A percentile compares a stretch with the other conserved stretches of the same genome.
Evolutionary conservation across 1,139 yeast genomes (phyloP).

Genomic region (Lodderomyces parapsilosis): DNA sequence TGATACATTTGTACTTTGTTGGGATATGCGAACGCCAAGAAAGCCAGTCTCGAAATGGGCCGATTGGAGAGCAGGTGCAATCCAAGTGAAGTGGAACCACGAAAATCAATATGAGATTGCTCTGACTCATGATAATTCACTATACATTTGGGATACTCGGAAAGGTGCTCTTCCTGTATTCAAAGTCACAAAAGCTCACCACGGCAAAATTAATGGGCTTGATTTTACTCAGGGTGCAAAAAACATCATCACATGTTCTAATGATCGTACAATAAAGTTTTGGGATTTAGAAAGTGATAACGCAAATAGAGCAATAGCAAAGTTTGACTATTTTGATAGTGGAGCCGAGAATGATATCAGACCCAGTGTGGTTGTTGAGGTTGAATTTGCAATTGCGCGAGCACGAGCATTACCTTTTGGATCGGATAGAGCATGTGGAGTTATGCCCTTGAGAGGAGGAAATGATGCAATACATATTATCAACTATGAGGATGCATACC

Average conservation of each 20-base stretch:
- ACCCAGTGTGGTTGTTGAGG: constrained; percentile 61
- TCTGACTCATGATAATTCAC: constrained; percentile 77
- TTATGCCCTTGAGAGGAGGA: constrained; percentile 91
- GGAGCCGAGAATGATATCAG: constrained; percentile 12
- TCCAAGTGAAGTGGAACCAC: constrained; percentile 93
- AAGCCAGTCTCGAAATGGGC: constrained; percentile 77
- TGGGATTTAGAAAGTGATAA: constrained; percentile 63
- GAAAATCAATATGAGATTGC: constrained; percentile 75
- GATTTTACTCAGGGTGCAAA: constrained; percentile 70
- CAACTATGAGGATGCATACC: constrained; percentile 51
- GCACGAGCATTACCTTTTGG: constrained; percentile 92
- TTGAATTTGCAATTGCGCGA: constrained; percentile 84
- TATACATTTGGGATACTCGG: constrained; percentile 85
- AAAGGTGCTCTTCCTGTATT: constrained; percentile 76
- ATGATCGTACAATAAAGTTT: constrained; percentile 80
- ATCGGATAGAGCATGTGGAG: constrained; percentile 67
- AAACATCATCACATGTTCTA: constrained; percentile 75
- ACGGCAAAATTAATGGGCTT: constrained; percentile 81
- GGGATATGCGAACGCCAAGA: constrained; percentile 86
- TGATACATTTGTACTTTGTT: constrained; percentile 79
- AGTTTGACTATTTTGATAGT: constrained; percentile 25
- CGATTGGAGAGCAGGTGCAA: constrained; percentile 93
- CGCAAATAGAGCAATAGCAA: constrained; percentile 17
- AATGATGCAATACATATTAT: constrained; percentile 69
- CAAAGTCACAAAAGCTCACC: constrained; percentile 65